Percentiles rank a stretch among this genome's conserved stretches.
phyloP scores from a whole-genome alignment of 768 basidiomycete genomes.

The Fistulinella prunicolor region DNA sequence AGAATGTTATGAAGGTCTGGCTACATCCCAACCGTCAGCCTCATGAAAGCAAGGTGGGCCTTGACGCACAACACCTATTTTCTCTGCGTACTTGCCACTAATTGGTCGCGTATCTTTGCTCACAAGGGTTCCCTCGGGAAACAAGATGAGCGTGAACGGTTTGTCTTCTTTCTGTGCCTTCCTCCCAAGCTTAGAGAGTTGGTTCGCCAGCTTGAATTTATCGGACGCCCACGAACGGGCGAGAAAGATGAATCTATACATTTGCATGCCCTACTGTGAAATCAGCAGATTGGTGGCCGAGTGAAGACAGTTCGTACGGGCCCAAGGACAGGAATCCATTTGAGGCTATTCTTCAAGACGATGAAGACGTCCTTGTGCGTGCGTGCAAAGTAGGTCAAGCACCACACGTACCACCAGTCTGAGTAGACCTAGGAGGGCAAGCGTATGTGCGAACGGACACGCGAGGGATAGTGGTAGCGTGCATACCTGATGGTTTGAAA shows the following conservation, averaged over 20 bases:
- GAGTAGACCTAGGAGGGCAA: conserved; percentile 54
- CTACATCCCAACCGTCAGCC: conserved; percentile 39
- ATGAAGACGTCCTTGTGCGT: conserved; percentile 79
- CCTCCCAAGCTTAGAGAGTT: conserved; percentile 66
- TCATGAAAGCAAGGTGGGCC: conserved; percentile 1
- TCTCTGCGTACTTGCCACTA: conserved; percentile 85
- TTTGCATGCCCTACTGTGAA: conserved; percentile 75
- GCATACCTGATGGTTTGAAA: conserved; percentile 89
- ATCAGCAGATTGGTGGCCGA: conserved; percentile 7
- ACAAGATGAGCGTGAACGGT: conserved; percentile 81
- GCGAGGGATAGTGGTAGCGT: not conserved
- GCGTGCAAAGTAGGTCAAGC: conserved; percentile 67
- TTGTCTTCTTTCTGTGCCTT: conserved; percentile 64
- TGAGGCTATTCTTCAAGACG: conserved; percentile 87
- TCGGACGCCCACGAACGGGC: conserved; percentile 91
- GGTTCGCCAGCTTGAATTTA: conserved; percentile 57
- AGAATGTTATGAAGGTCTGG: conserved; percentile 76
- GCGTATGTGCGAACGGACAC: conserved; percentile 3
- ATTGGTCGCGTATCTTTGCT: conserved; percentile 82
- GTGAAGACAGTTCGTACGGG: conserved; percentile 55
- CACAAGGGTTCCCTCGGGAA: conserved; percentile 95
- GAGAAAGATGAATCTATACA: conserved; percentile 92
- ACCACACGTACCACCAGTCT: conserved; percentile 91
- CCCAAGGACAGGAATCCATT: conserved; percentile 82
- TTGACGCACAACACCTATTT: conserved; percentile 76